A percentile compares a stretch with the other conserved stretches of the same genome.
phyloP scores from a whole-genome alignment of 768 basidiomycete genomes.

The Boletus subcaerulescens region DNA sequence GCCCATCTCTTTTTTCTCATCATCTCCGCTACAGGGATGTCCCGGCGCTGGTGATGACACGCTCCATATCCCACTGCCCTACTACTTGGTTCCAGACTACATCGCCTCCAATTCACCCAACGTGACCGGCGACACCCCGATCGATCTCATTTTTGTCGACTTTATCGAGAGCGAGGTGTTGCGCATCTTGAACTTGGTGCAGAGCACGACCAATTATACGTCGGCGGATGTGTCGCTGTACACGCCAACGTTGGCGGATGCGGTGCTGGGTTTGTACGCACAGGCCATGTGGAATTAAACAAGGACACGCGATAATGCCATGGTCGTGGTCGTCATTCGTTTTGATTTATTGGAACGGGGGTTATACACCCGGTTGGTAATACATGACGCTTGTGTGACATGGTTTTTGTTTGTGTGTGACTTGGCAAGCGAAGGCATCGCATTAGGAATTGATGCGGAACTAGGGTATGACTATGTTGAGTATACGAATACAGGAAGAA shows the following conservation, averaged over 20 bases:
- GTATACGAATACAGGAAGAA: not conserved
- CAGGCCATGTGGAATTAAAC: slow-evolving; percentile 26
- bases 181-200: slow-evolving; percentile 52
- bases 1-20: too few species aligned
- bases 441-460: too few species aligned
- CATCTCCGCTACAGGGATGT: not conserved
- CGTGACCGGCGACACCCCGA: slow-evolving; percentile 44
- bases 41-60: slow-evolving; percentile 66
- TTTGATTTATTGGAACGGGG: not conserved
- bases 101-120: slow-evolving; percentile 54
- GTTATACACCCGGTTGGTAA: not conserved
- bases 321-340: too few species aligned
- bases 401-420: not conserved
- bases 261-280: slow-evolving; percentile 41
- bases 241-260: slow-evolving; percentile 41
- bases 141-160: slow-evolving; percentile 76
- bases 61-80: slow-evolving; percentile 57
- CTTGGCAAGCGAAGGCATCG: not conserved
- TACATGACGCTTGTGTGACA: not conserved
- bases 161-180: slow-evolving; percentile 59
- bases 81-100: slow-evolving; percentile 53
- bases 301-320: not conserved
- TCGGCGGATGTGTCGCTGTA: slow-evolving; percentile 53
- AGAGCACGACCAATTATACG: slow-evolving; percentile 49
- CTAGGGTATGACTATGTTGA: not conserved